A percentile compares a stretch with the other conserved stretches of the same genome.
phyloP scores from a whole-genome alignment of 2,329 filamentous ascomycete species.

The Cucurbitaria berberidis region DNA sequence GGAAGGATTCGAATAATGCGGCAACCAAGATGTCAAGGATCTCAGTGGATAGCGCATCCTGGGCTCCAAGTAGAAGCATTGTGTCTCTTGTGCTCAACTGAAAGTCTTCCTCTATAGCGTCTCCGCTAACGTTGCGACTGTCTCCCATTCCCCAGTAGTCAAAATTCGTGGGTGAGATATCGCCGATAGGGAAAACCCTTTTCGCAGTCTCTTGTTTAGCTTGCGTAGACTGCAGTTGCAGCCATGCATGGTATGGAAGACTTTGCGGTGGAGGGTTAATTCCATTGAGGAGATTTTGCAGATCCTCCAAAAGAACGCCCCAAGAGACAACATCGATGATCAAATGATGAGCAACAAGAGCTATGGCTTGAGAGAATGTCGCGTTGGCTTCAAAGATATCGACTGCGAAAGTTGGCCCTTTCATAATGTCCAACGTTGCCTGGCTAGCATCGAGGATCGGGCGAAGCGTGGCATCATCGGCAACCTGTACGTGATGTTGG shows the following conservation, averaged over 20 bases:
- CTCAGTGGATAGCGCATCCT: slow-evolving; percentile 45
- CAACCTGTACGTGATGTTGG: slow-evolving; percentile 22
- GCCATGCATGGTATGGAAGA: slow-evolving; percentile 48
- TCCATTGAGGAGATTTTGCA: slow-evolving; percentile 43
- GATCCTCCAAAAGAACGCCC: slow-evolving; percentile 48
- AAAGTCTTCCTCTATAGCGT: slow-evolving; percentile 40
- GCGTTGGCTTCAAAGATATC: slow-evolving; percentile 51
- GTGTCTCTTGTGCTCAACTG: slow-evolving; percentile 41
- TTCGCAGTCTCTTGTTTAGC: slow-evolving; percentile 30
- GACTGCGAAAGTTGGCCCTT: slow-evolving; percentile 50
- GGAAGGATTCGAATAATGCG: slow-evolving; percentile 52
- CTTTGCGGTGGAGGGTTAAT: slow-evolving; percentile 33
- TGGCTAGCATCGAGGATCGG: slow-evolving; percentile 39
- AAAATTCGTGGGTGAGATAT: slow-evolving; percentile 34
- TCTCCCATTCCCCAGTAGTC: slow-evolving; percentile 49
- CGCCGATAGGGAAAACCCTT: slow-evolving; percentile 34
- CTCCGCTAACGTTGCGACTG: slow-evolving; percentile 42
- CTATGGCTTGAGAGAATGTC: slow-evolving; percentile 42
- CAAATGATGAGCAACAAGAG: slow-evolving; percentile 47
- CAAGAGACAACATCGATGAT: slow-evolving; percentile 49
- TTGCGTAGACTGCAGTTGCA: slow-evolving; percentile 40
- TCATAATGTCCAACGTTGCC: slow-evolving; percentile 38
- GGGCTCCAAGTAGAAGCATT: slow-evolving; percentile 40
- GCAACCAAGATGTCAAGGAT: slow-evolving; percentile 47
- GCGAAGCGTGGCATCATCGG: slow-evolving; percentile 20